A percentile compares a stretch with the other conserved stretches of the same genome.
These are phyloP conservation scores for Gymnopilus junonius DNA, from an alignment of 768 basidiomycete species.

Conservation along the genomic window DNA sequence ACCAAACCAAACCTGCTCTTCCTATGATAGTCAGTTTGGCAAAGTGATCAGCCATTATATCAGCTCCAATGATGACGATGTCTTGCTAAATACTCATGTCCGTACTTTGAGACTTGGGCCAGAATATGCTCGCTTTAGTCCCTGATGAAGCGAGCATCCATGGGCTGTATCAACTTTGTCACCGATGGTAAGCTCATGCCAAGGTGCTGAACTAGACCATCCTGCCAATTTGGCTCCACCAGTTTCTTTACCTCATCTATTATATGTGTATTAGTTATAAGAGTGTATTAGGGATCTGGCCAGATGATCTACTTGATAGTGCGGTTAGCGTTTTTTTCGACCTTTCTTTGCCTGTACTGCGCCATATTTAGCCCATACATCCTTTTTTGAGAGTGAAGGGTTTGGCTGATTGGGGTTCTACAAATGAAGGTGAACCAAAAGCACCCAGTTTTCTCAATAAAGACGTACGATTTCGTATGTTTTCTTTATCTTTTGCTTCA, in stretches of 20 bases:
- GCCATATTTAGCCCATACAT: neutral
- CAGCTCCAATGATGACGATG: neutral
- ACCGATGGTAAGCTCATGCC: no score
- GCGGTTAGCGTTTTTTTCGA: no score
- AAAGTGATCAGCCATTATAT: neutral
- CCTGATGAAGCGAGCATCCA: no score
- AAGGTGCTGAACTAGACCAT: no score
- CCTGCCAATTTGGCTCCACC: no score
- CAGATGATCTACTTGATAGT: neutral
- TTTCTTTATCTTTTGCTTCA: neutral
- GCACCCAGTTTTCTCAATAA: neutral
- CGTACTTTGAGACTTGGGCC: neutral
- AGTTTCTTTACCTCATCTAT: neutral
- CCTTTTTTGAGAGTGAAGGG: neutral
- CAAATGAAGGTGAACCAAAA: neutral
- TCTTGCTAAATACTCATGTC: neutral
- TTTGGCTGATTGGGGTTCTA: neutral
- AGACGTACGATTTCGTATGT: neutral
- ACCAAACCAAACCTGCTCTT: neutral
- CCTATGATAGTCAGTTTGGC: constrained; percentile 3
- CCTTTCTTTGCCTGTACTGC: neutral
- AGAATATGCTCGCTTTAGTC: no score
- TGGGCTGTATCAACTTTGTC: no score
- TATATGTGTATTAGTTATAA: neutral
- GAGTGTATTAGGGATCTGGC: neutral